Percentiles rank a stretch among this genome's conserved stretches.
Evolutionary conservation across 2,329 filamentous ascomycete genomes (phyloP).

Genomic region (Podosphaera xanthii): DNA sequence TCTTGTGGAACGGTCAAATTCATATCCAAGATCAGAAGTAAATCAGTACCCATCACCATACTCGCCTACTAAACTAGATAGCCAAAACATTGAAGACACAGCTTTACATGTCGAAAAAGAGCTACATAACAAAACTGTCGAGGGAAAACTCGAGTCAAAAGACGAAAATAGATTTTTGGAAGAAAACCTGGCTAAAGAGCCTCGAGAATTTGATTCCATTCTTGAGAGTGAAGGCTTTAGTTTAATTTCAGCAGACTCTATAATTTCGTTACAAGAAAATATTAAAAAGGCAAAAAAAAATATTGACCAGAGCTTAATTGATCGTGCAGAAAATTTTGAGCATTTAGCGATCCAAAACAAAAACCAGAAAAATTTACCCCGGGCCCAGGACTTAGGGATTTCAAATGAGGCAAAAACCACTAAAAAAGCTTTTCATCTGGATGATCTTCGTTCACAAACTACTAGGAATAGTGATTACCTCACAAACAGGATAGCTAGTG

Average conservation of each 20-base stretch:
- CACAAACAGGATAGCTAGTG: background rate
- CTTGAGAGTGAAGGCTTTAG: conserved; percentile 34
- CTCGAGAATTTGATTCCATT: conserved; percentile 28
- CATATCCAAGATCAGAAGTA: conserved; percentile 1
- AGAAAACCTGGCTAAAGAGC: conserved; percentile 17
- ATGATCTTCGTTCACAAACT: background rate
- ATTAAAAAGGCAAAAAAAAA: conserved; percentile 15
- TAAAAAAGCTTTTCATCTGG: background rate
- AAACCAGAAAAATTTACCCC: background rate
- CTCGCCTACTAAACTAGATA: background rate
- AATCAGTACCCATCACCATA: conserved; percentile 5
- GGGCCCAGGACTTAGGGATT: background rate
- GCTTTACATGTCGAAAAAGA: background rate
- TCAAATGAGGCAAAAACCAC: background rate
- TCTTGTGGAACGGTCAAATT: conserved; percentile 4
- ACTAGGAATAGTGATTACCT: background rate
- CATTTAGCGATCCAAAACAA: background rate
- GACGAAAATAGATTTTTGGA: background rate
- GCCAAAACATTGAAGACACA: background rate
- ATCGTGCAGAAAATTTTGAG: background rate
- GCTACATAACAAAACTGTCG: background rate
- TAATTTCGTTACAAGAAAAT: conserved; percentile 25
- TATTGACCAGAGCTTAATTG: background rate
- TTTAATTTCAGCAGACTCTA: conserved; percentile 30
- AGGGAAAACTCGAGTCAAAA: background rate